Evolutionary conservation across 2,329 filamentous ascomycete genomes (phyloP), one percentile per base, ranked within the genome.

Genomic region (Ascochyta clinopodiicola): DNA sequence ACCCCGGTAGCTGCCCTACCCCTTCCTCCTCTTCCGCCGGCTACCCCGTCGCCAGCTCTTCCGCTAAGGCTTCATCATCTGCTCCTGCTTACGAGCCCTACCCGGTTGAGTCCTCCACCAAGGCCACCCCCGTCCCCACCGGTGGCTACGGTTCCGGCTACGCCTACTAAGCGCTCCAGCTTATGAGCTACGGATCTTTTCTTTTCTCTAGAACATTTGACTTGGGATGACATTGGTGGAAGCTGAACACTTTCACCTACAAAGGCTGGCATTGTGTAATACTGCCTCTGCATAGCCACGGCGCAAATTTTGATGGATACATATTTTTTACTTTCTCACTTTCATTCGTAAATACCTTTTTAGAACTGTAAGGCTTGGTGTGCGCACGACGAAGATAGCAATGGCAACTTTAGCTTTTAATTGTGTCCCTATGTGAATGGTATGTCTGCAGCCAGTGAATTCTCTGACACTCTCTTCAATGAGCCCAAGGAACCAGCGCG

Each of bases 241-340:
- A 19, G 40, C 13, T 46, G 15, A 57, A 56, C 45, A 44, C 29
- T 19, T 24, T 22, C 50, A 38, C 24, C 24, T 48, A 51, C 35
- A 55, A 34, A 38, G 29, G 54, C 38, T 39, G 44, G 52, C 29
- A 59, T 29, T 40, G 53, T 55, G 47, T 56, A 32, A 29, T 43
- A 22, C 31, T 61, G 40, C 39, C 55, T 45, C 62, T 64, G 66
- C 67, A 68, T 66, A 64, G 63, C 60, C 56, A 34, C 39, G 66
- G 67, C 59, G 64, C 65, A 64, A 39, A 8, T 56, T 32, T 13
- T 27, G 44, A 36, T 24, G 17, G 17, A 24, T 24, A 56, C 46
- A 58, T 38, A 31, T 8, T 53, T 27, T 51, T 51, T 40, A 24
- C 27, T 44, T 46, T 38, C 42, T 54, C 25, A 44, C 50, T 60